phyloP scores from a whole-genome alignment of 495 filamentous ascomycete genomes.

The Trichoderma virens region DNA sequence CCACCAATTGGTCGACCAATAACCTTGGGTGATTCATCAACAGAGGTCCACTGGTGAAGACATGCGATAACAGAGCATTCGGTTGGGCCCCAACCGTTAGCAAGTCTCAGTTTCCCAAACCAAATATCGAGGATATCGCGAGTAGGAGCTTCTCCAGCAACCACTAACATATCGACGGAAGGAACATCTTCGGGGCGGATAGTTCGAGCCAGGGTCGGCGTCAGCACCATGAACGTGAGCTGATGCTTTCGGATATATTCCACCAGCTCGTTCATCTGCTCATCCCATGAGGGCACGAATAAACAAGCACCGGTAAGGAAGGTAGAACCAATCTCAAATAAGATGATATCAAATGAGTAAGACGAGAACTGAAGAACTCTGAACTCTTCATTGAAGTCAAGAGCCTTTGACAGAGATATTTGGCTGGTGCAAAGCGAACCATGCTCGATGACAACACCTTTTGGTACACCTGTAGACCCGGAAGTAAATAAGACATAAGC shows the following conservation, averaged over 20 bases:
- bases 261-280: neutral
- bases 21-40: constrained; percentile 23
- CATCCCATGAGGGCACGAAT: constrained; percentile 41
- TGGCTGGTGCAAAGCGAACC: constrained; percentile 6
- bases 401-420: constrained; percentile 47
- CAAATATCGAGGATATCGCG: neutral
- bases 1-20: constrained; percentile 38
- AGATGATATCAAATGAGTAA: constrained; percentile 49
- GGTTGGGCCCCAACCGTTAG: constrained; percentile 11
- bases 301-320: constrained; percentile 48
- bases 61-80: neutral
- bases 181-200: constrained; percentile 6
- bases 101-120: constrained; percentile 16
- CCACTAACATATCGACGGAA: neutral
- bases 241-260: neutral
- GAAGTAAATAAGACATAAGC: constrained; percentile 3
- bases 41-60: neutral
- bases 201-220: neutral
- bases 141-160: neutral
- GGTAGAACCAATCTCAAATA: constrained; percentile 43
- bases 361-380: constrained; percentile 48
- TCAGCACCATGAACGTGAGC: neutral
- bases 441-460: constrained; percentile 9
- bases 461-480: neutral
- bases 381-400: constrained; percentile 41